Conservation (phyloP, 225 moss, liverwort and hornwort genomes). For the Physcomitrellopsis africana region DNA sequence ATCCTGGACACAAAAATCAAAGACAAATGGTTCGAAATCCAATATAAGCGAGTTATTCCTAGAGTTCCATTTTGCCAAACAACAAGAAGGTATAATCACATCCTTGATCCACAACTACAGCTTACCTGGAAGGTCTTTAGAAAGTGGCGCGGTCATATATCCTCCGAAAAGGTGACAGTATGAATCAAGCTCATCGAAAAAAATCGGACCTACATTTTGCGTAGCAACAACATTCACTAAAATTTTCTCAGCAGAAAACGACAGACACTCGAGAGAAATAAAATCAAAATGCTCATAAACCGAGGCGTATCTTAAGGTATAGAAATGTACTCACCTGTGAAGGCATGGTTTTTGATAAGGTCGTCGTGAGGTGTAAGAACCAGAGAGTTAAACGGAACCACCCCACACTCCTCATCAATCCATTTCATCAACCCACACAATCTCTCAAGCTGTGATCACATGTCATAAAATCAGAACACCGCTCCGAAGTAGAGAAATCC, state of each 20-base stretch:
- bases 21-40: background rate
- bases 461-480: constrained; percentile 16
- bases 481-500: background rate
- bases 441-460: constrained; percentile 68
- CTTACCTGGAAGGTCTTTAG: constrained; percentile 81
- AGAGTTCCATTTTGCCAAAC: background rate
- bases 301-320: background rate
- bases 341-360: constrained; percentile 71
- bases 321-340: constrained; percentile 57
- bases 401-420: constrained; percentile 96
- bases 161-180: constrained; percentile 89
- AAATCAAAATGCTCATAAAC: background rate
- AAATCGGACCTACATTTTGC: constrained; percentile 64
- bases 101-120: background rate
- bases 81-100: background rate
- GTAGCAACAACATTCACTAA: background rate
- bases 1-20: constrained; percentile 48
- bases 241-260: background rate
- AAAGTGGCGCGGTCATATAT: constrained; percentile 74
- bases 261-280: background rate
- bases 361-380: constrained; percentile 69
- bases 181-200: constrained; percentile 79
- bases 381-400: constrained; percentile 75
- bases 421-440: constrained; percentile 86
- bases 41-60: too few relatives aligned